phyloP scores from a whole-genome alignment of 345 rosid species.

The Isatis tinctoria region DNA sequence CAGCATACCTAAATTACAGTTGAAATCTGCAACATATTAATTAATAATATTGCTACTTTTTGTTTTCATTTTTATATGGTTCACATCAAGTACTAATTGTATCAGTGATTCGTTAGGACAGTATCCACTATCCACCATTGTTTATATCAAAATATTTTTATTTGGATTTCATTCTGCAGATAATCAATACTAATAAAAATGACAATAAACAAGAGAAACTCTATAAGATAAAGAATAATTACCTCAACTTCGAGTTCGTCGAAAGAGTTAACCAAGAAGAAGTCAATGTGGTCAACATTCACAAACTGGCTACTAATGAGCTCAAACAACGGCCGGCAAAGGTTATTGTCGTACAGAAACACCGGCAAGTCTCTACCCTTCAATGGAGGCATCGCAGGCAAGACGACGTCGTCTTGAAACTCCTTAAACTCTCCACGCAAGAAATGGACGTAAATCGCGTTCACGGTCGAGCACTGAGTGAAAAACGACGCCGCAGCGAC shows the following conservation, averaged over 20 bases:
- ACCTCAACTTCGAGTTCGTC: conserved; percentile 46
- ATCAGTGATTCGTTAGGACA: not conserved
- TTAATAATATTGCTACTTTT: not conserved
- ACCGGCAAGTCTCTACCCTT: conserved; percentile 43
- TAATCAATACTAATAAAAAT: not conserved
- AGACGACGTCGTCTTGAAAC: conserved; percentile 24
- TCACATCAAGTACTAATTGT: not conserved
- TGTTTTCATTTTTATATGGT: not conserved
- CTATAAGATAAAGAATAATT: not conserved
- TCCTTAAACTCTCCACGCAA: conserved; percentile 26
- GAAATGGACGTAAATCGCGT: conserved; percentile 31
- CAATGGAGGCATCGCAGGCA: conserved; percentile 41
- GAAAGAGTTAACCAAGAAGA: conserved; percentile 45
- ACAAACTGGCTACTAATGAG: conserved; percentile 32
- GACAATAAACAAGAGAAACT: not conserved
- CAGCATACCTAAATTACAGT: not conserved
- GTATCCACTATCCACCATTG: not conserved
- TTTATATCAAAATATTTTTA: not conserved
- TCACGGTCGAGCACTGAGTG: conserved; percentile 47
- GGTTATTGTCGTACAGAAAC: conserved; percentile 23
- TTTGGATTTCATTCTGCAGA: not conserved
- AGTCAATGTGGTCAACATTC: conserved; percentile 35
- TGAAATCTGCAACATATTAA: not conserved
- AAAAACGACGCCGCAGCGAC: conserved; percentile 40
- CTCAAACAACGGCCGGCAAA: conserved; percentile 18